Evolutionary conservation across 305 asterid species (phyloP).

Genomic region (Lippia alba): DNA sequence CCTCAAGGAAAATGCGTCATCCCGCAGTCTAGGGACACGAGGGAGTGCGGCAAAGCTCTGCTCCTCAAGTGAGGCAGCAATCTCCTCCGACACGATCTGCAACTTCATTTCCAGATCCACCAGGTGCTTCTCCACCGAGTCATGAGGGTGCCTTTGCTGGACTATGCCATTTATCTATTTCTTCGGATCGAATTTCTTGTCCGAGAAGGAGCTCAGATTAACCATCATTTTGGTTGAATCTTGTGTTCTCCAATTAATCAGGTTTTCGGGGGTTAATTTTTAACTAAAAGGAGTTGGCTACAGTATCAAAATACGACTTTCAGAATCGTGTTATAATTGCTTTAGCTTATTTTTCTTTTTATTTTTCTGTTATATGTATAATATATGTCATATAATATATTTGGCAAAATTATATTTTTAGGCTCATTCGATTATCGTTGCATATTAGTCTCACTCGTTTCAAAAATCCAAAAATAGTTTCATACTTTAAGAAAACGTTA

Average conservation of each 20-base stretch:
- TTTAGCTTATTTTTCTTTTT: no score
- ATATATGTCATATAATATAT: no score
- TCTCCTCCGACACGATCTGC: slow-evolving; percentile 95
- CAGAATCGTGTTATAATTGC: no score
- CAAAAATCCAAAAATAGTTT: no score
- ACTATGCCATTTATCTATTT: slow-evolving; percentile 91
- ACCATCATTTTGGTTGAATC: slow-evolving; percentile 65
- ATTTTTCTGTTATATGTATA: no score
- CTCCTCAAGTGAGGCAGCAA: slow-evolving; percentile 93
- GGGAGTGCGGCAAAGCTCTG: slow-evolving; percentile 91
- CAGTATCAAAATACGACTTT: no score
- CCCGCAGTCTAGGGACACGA: slow-evolving; percentile 97
- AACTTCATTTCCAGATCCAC: slow-evolving; percentile 99
- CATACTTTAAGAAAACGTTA: no score
- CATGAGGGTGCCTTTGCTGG: slow-evolving; percentile 87
- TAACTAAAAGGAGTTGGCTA: not conserved
- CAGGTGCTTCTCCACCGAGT: slow-evolving; percentile 84
- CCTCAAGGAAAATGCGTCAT: slow-evolving; percentile 84
- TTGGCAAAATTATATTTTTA: no score
- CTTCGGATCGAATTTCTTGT: slow-evolving; percentile 92
- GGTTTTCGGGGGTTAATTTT: slow-evolving; percentile 31
- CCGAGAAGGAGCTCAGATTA: slow-evolving; percentile 89
- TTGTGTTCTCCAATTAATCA: slow-evolving; percentile 39
- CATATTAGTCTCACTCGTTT: no score
- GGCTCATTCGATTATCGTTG: no score